Conservation (phyloP, 495 filamentous ascomycete species). For the Penicillium diatomitis region DNA sequence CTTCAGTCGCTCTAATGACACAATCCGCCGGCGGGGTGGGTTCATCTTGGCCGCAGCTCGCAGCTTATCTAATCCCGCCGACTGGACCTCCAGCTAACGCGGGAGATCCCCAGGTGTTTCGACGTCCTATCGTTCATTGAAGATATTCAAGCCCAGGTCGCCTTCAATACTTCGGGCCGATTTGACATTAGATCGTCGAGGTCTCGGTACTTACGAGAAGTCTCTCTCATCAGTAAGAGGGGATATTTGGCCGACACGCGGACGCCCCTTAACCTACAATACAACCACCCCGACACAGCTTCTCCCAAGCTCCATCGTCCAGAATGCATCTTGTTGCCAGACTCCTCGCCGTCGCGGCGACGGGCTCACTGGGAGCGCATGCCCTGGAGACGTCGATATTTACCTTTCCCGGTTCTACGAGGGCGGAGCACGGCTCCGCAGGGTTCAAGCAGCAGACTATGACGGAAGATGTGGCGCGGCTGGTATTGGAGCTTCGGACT, state of each 20-base stretch:
- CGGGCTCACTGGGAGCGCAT: slow-evolving; percentile 16
- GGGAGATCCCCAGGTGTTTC: neutral
- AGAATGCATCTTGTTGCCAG: slow-evolving; percentile 22
- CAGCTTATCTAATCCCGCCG: neutral
- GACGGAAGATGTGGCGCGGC: slow-evolving; percentile 39
- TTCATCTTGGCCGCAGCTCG: no score
- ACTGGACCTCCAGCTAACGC: neutral
- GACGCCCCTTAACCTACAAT: no score
- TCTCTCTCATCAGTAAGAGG: no score
- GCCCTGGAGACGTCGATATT: slow-evolving; percentile 31
- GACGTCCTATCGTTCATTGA: neutral
- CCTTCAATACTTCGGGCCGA: no score
- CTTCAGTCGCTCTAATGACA: no score
- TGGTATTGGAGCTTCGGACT: slow-evolving; percentile 46
- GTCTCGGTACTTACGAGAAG: neutral
- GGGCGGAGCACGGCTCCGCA: neutral
- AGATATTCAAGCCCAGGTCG: no score
- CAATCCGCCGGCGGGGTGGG: no score
- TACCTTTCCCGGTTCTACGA: slow-evolving; percentile 15
- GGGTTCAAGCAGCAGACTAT: slow-evolving; percentile 7
- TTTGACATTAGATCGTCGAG: neutral
- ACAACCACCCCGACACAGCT: neutral
- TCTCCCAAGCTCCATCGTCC: slow-evolving; percentile 2
- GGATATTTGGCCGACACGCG: no score
- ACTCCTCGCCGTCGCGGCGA: slow-evolving; percentile 20